Conservation (phyloP, 176 grass and related monocot genomes). For the Puya raimondii region DNA sequence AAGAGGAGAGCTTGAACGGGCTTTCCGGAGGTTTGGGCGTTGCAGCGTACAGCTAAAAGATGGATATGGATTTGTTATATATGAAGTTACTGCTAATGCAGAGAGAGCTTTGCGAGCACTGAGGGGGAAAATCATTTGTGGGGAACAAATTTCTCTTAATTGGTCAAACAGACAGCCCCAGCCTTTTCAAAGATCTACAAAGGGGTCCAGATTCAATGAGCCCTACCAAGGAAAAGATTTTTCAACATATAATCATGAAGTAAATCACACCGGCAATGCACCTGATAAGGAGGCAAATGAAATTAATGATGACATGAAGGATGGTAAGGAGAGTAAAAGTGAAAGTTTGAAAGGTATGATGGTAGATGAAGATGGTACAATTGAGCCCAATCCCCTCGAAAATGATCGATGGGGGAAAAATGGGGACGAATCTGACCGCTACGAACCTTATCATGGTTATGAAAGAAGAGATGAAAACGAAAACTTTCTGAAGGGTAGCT, state of each 20-base stretch:
- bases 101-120: conserved; percentile 31
- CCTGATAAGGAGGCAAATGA: conserved; percentile 11
- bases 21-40: conserved; percentile 38
- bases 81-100: conserved; percentile 35
- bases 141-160: conserved; percentile 38
- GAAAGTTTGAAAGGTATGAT: conserved; percentile 16
- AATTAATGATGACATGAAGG: conserved; percentile 3
- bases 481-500: conserved; percentile 21
- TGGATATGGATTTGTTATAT: conserved; percentile 52
- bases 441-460: conserved; percentile 62
- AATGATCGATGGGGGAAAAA: conserved; percentile 40
- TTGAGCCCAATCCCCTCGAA: conserved; percentile 24
- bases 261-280: conserved; percentile 4
- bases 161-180: conserved; percentile 50
- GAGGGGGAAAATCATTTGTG: conserved; percentile 32
- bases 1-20: conserved; percentile 28
- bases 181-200: conserved; percentile 21
- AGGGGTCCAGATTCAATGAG: conserved; percentile 18
- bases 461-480: conserved; percentile 23
- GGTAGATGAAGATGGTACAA: conserved; percentile 18
- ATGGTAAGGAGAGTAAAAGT: conserved; percentile 14
- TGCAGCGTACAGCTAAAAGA: conserved; percentile 40
- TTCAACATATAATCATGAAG: conserved; percentile 1
- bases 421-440: conserved; percentile 30
- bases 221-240: conserved; percentile 16